These are phyloP conservation scores for Psilocybe sp. DNA, from an alignment of 768 basidiomycete species.

Conservation along the genomic window DNA sequence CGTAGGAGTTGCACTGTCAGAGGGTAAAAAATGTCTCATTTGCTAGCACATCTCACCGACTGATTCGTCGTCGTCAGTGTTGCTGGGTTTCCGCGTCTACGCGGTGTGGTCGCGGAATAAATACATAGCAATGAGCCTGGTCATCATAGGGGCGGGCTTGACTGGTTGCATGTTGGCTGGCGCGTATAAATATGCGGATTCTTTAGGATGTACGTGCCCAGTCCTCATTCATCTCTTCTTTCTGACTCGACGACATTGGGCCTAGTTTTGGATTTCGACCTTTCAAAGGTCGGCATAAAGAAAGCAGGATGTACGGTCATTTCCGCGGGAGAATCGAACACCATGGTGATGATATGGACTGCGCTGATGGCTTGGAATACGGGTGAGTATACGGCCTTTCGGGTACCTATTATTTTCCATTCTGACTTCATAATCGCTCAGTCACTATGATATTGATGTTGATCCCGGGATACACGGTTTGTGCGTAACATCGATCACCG, in stretches of 20 bases:
- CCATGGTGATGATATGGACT: slow-evolving; percentile 8
- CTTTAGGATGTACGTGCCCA: slow-evolving; percentile 4
- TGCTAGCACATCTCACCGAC: too few relatives aligned
- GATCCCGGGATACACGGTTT: slow-evolving; percentile 5
- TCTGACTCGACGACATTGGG: not conserved
- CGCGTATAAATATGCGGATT: slow-evolving; percentile 4
- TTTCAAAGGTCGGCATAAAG: not conserved
- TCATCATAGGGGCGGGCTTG: not conserved
- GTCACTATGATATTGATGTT: slow-evolving; percentile 11
- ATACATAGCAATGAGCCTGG: not conserved
- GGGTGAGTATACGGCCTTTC: not conserved
- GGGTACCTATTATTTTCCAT: not conserved
- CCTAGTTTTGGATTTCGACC: not conserved
- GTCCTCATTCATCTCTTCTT: too few relatives aligned
- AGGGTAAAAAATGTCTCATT: not conserved
- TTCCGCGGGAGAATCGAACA: slow-evolving; percentile 1
- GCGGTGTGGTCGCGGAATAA: slow-evolving; percentile 9
- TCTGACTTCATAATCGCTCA: not conserved
- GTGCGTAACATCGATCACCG: not conserved
- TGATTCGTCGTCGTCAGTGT: not conserved
- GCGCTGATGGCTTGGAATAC: slow-evolving; percentile 9
- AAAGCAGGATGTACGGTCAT: slow-evolving; percentile 8
- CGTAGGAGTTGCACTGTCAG: not conserved
- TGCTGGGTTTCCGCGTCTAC: slow-evolving; percentile 9
- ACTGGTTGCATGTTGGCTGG: slow-evolving; percentile 2